Evolutionary conservation across 1,139 yeast species (phyloP).

Genomic region (Barnettozyma hawaiiensis): DNA sequence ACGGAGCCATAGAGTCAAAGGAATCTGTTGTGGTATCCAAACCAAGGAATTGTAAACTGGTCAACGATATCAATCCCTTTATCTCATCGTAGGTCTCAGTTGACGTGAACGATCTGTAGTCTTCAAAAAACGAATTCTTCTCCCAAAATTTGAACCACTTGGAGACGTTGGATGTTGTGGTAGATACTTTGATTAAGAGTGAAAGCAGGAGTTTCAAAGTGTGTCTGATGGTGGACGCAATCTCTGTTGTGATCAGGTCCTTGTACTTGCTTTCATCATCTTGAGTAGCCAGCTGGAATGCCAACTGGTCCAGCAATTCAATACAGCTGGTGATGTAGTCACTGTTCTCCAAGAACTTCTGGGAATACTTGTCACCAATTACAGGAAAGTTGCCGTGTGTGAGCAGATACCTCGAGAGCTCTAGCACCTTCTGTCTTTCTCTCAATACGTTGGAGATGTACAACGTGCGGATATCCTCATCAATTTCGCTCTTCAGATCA

Average conservation of each 20-base stretch:
- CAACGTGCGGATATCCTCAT: conserved; percentile 18
- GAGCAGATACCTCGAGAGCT: conserved; percentile 16
- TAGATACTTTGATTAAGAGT: conserved; percentile 33
- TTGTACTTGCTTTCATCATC: conserved; percentile 23
- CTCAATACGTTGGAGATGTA: conserved; percentile 35
- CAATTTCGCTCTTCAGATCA: neutral
- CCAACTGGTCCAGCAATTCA: conserved; percentile 5
- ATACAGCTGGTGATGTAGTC: conserved; percentile 17
- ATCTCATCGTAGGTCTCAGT: conserved; percentile 38
- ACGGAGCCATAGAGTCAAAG: conserved; percentile 35
- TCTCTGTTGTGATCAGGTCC: conserved; percentile 29
- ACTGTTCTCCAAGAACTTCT: conserved; percentile 27
- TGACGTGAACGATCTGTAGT: conserved; percentile 30
- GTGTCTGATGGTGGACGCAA: conserved; percentile 35
- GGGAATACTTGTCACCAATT: conserved; percentile 21
- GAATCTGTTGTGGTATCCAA: conserved; percentile 43
- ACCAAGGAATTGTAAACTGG: conserved; percentile 49
- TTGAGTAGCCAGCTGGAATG: conserved; percentile 29
- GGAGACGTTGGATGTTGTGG: conserved; percentile 30
- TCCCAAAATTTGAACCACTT: conserved; percentile 57
- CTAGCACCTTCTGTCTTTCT: conserved; percentile 37
- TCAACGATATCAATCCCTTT: conserved; percentile 43
- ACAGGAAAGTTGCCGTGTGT: conserved; percentile 16
- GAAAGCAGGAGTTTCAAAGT: conserved; percentile 41
- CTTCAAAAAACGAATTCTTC: conserved; percentile 36